These are phyloP conservation scores for Fusarium dimerum DNA, from an alignment of 2,329 filamentous ascomycete genomes.

Conservation along the genomic window DNA sequence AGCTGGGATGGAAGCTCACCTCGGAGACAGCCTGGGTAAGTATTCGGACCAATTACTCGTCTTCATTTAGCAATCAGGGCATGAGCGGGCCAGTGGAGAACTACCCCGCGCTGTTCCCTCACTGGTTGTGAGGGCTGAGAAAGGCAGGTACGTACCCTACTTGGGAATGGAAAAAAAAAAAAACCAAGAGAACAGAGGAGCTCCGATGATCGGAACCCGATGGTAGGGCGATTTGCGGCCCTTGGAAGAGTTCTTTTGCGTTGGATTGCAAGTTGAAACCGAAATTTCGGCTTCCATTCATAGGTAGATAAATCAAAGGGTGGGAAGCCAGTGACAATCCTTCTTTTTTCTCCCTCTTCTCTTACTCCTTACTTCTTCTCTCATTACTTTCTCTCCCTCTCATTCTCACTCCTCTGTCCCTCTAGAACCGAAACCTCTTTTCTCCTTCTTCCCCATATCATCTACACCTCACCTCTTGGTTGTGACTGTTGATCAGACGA, in stretches of 20 bases:
- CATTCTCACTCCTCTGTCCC: not conserved
- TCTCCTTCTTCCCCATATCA: constrained; percentile 1
- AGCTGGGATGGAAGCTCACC: too few relatives aligned
- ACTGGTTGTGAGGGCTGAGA: constrained; percentile 20
- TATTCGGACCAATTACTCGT: constrained; percentile 22
- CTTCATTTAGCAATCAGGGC: constrained; percentile 33
- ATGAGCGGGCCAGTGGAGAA: constrained; percentile 20
- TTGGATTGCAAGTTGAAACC: constrained; percentile 14
- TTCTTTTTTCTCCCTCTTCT: constrained; percentile 15
- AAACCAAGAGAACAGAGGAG: too few relatives aligned
- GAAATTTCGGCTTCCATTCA: constrained; percentile 15
- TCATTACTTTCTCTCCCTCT: constrained; percentile 3
- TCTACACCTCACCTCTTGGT: constrained; percentile 3
- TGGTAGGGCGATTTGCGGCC: constrained; percentile 26
- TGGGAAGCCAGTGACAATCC: constrained; percentile 8
- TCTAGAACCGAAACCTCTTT: too few relatives aligned
- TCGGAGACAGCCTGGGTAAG: not conserved
- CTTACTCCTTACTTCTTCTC: constrained; percentile 6
- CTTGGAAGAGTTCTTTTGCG: constrained; percentile 5
- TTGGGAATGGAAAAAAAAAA: constrained; percentile 27
- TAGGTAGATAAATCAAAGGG: constrained; percentile 28
- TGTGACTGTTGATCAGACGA: too few relatives aligned
- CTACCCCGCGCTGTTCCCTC: constrained; percentile 31
- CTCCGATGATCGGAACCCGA: constrained; percentile 34
- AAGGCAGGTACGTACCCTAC: not conserved